Percentiles rank a stretch among this genome's conserved stretches.
phyloP scores from a whole-genome alignment of 352 stramenopile species.

The Globisporangium heterothallicum region DNA sequence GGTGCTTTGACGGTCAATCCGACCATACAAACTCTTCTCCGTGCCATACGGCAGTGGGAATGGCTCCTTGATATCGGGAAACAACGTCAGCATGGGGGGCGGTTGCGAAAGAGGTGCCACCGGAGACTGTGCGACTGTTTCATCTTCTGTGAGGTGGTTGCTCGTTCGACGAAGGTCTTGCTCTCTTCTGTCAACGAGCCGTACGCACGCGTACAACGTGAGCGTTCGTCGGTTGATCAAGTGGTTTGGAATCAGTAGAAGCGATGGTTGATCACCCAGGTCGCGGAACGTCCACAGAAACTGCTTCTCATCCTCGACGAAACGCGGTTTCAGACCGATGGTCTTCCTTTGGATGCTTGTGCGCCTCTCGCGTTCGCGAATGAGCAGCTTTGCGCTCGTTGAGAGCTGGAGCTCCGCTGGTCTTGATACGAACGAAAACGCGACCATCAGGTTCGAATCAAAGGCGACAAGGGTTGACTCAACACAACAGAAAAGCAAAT shows the following conservation, averaged over 20 bases:
- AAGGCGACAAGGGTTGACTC: no score
- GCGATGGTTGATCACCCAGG: slow-evolving; percentile 22
- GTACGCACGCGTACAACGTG: slow-evolving; percentile 36
- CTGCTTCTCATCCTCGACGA: slow-evolving; percentile 38
- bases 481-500: slow-evolving; percentile 14
- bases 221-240: slow-evolving; percentile 30
- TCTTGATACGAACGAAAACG: slow-evolving; percentile 16
- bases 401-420: slow-evolving; percentile 40
- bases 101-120: background rate
- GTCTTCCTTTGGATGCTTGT: slow-evolving; percentile 25
- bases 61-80: slow-evolving; percentile 35
- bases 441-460: no score
- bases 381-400: slow-evolving; percentile 39
- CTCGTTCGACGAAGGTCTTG: slow-evolving; percentile 10
- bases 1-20: slow-evolving; percentile 37
- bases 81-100: slow-evolving; percentile 30
- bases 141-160: background rate
- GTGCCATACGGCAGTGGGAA: slow-evolving; percentile 16
- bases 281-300: slow-evolving; percentile 40
- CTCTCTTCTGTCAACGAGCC: slow-evolving; percentile 19
- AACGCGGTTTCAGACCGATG: slow-evolving; percentile 22
- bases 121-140: background rate
- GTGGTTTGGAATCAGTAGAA: slow-evolving; percentile 37
- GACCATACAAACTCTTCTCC: slow-evolving; percentile 22
- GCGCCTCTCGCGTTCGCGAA: slow-evolving; percentile 26